A percentile compares a stretch with the other conserved stretches of the same genome.
Conservation (phyloP, 345 rosid genomes). For the Euphorbia lathyris region DNA sequence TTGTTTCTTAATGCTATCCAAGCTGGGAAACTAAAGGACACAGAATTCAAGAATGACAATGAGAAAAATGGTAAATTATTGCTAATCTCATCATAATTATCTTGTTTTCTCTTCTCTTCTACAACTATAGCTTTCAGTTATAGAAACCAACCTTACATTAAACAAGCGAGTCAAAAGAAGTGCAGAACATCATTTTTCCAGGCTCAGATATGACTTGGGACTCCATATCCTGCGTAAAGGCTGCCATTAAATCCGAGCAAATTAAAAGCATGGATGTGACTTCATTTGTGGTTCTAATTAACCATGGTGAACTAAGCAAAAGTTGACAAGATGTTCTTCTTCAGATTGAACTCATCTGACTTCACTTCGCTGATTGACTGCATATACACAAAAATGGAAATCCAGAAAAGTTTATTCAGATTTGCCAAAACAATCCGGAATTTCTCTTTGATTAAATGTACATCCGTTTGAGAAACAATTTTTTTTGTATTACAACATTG, state of each 20-base stretch:
- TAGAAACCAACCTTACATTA: background rate
- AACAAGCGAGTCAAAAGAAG: background rate
- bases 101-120: background rate
- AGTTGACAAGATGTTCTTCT: slow-evolving; percentile 62
- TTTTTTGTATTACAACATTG: too few species aligned
- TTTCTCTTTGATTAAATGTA: too few species aligned
- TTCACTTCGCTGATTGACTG: slow-evolving; percentile 85
- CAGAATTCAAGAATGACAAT: background rate
- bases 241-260: slow-evolving; percentile 3
- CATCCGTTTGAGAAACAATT: too few species aligned
- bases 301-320: slow-evolving; percentile 29
- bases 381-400: slow-evolving; percentile 6
- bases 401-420: background rate
- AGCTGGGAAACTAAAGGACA: background rate
- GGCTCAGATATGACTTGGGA: background rate
- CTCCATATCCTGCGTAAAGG: too few species aligned
- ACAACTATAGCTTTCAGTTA: background rate
- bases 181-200: background rate
- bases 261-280: slow-evolving; percentile 6
- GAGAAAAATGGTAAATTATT: background rate
- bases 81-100: background rate
- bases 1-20: too few species aligned
- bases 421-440: background rate
- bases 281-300: background rate
- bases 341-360: slow-evolving; percentile 77